Evolutionary conservation across 2,329 filamentous ascomycete species (phyloP), one percentile per base, ranked within the genome.

Genomic region (Cercospora zeina): DNA sequence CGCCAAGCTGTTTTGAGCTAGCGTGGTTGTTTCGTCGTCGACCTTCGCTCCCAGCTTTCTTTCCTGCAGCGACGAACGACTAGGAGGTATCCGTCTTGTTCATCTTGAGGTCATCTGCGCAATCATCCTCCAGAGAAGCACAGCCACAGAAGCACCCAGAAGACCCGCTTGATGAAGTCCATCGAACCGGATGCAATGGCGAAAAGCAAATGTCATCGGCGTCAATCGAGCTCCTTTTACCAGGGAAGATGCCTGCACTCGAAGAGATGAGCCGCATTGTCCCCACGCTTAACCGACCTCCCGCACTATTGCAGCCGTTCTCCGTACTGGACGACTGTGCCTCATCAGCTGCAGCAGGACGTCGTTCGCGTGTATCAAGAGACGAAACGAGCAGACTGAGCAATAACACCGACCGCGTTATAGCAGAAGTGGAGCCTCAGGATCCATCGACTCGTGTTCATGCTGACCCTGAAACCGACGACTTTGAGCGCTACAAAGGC

Each of bases 181-280:
- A 9, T 53, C 49, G 49, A 53, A 53, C 9, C 49, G 49, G 49
- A 53, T 34, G 31, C 30, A 16, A 53, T 53, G 49, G 49, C 49
- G 49, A 3, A 6, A 1, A 16, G 10, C n/a, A 53, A 34, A 31
- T 31, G 27, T 31, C 49, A 34, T 53, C n/a, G 49, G 30, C 30
- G 49, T 34, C 49, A 11, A 53, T 21, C 49, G 49, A 53, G 49
- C n/a, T 34, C n/a, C 31, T 10, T 33, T 11, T 6, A 14, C 14
- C 49, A 21, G 49, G 56, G 56, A 36, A 50, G 56, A 50, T 58
- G 56, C 56, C 33, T 50, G 56, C n/a, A 50, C 19, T 21, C 4
- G 6, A 19, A 27, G 42, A 30, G 37, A 56, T 31, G 37, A 31
- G 45, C 30, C 21, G 42, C 45, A 30, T 51, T 51, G 13, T 27